These are phyloP conservation scores for Phytophthora pluvialis DNA, from an alignment of 352 stramenopile genomes.

Conservation along the genomic window DNA sequence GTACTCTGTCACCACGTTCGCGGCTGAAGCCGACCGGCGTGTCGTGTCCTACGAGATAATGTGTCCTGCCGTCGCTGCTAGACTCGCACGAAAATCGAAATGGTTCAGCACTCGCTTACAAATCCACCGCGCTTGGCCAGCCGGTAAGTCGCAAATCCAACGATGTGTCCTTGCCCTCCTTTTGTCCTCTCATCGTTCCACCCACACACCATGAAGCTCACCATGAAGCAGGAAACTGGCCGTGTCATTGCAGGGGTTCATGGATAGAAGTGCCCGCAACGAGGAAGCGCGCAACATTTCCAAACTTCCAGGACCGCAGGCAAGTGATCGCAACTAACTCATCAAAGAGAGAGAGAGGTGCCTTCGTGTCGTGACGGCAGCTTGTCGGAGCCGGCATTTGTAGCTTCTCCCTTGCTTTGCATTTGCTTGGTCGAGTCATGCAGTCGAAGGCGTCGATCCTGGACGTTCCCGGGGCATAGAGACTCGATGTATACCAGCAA, in stretches of 20 bases:
- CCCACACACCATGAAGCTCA: conserved; percentile 7
- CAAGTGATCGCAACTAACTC: neutral
- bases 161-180: conserved; percentile 4
- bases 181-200: conserved; percentile 21
- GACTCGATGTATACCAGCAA: no score
- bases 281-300: no score
- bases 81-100: conserved; percentile 29
- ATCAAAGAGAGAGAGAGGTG: no score
- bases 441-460: no score
- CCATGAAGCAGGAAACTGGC: conserved; percentile 13
- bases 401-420: conserved; percentile 20
- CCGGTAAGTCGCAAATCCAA: conserved; percentile 29
- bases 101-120: conserved; percentile 32
- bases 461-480: no score
- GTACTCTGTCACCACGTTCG: conserved; percentile 14
- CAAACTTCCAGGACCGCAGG: no score
- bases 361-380: neutral
- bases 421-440: conserved; percentile 12
- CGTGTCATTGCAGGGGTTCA: no score
- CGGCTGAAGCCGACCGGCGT: conserved; percentile 13
- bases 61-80: conserved; percentile 15
- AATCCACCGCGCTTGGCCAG: conserved; percentile 23
- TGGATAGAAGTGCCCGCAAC: neutral
- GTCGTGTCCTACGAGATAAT: conserved; percentile 18
- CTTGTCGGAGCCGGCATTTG: neutral